phyloP scores from a whole-genome alignment of 495 filamentous ascomycete genomes.

The Aspergillus homomorphus region DNA sequence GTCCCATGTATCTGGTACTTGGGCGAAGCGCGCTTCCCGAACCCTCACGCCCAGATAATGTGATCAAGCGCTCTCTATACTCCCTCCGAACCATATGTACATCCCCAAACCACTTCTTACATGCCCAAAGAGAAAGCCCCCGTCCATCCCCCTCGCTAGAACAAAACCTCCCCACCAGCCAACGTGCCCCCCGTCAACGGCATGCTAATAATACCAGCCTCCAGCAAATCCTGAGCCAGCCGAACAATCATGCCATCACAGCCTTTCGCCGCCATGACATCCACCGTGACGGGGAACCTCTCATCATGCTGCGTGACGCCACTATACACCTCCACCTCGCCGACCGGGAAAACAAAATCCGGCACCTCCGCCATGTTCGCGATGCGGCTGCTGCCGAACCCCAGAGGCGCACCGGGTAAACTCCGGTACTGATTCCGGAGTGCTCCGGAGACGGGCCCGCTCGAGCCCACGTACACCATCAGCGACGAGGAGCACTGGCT shows the following conservation, averaged over 20 bases:
- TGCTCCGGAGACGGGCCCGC: neutral
- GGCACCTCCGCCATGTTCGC: constrained; percentile 10
- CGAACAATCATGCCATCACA: constrained; percentile 15
- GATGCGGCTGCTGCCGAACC: constrained; percentile 1
- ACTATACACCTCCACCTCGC: constrained; percentile 2
- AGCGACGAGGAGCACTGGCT: constrained; percentile 9
- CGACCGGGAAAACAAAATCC: constrained; percentile 14
- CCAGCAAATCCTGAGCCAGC: constrained; percentile 12
- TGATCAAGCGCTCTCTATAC: too few relatives aligned
- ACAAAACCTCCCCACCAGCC: neutral
- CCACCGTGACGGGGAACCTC: constrained; percentile 11
- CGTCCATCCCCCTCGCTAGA: neutral
- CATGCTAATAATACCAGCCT: neutral
- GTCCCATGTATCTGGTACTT: too few relatives aligned
- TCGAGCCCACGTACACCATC: constrained; percentile 11
- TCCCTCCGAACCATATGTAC: too few relatives aligned
- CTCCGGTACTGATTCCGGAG: constrained; percentile 10
- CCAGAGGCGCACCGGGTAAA: neutral
- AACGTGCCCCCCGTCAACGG: neutral
- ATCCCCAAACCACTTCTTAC: too few relatives aligned
- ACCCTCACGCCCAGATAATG: too few relatives aligned
- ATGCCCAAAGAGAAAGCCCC: too few relatives aligned
- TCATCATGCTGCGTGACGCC: constrained; percentile 10
- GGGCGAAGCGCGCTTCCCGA: too few relatives aligned
- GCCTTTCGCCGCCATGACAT: constrained; percentile 13